Percentiles rank a stretch among this genome's conserved stretches.
phyloP scores from a whole-genome alignment of 371 early-diverging fungal species.

The Encephalitozoon romaleae region DNA sequence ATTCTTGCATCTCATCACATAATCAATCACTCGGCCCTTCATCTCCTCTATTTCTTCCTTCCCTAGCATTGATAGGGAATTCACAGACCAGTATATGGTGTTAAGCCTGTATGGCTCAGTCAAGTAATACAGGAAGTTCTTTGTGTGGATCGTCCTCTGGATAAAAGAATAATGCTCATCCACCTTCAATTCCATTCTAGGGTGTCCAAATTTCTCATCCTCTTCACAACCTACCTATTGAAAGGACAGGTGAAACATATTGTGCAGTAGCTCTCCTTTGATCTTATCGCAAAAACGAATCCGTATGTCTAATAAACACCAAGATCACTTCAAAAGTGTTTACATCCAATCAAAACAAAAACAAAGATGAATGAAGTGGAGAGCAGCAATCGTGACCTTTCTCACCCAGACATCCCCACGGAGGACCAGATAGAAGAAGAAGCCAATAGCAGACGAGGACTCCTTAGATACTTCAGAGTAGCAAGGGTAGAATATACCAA shows the following conservation, averaged over 20 bases:
- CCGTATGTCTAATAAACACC: neutral
- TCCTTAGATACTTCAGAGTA: constrained; percentile 51
- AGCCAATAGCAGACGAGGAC: constrained; percentile 13
- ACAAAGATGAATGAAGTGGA: constrained; percentile 9
- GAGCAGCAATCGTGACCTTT: neutral
- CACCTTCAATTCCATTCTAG: neutral
- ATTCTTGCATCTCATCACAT: constrained; percentile 49
- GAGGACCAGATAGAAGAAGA: constrained; percentile 55
- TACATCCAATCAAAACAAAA: neutral
- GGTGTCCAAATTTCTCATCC: neutral
- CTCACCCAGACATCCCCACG: constrained; percentile 9
- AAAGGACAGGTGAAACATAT: neutral
- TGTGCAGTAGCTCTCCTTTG: neutral
- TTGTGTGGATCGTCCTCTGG: constrained; percentile 1
- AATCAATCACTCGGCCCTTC: constrained; percentile 2
- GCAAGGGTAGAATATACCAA: constrained; percentile 55
- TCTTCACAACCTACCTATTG: neutral
- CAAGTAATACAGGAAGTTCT: constrained; percentile 37
- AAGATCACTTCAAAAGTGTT: neutral
- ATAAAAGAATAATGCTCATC: constrained; percentile 45
- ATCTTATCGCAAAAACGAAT: neutral
- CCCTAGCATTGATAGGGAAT: constrained; percentile 35
- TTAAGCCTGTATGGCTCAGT: constrained; percentile 44
- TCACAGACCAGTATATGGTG: constrained; percentile 55
- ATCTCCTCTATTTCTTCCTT: neutral